Evolutionary conservation across 192 early-diverging fungal species (phyloP), one percentile per base, ranked within the genome.

Genomic region (Paraglomus occultum): DNA sequence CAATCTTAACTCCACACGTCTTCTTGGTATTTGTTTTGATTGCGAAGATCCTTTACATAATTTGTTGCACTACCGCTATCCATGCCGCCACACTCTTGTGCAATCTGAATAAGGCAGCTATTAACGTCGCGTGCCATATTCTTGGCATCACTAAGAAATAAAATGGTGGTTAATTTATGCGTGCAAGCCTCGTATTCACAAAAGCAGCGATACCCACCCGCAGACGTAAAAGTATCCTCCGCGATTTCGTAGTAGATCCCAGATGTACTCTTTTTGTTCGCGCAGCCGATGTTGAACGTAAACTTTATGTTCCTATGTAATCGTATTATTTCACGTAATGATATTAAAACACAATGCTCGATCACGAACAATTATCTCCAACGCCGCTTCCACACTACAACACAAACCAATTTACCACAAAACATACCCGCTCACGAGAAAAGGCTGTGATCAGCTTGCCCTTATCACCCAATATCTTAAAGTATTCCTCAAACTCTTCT

Each of bases 51-150:
- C 65, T 95, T 94, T 43, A 97, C 81, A 87, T 90, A 99, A 48
- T 77, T 81, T 58, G 82, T 80, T 0, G 92, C 93, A 60, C 78
- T 78, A 20, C 87, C 84, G 59, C 89, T 88, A 2, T 83, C 74
- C 75, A 88, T 76, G 8, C 80, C 89, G 7, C 92, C 94, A 51
- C 79, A 76, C 6, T 73, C 67, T 67, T 79, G 75, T 2, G 95
- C 92, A 76, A 96, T 86, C 67, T 79, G 73, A 14, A 85, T 77
- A 60, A 97, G 77, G 6, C 78, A 79, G 20, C 77, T 60, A 55
- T 91, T 76, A 8, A 99, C 97, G 70, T 97, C 95, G 54, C 86
- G 85, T 18, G 97, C 97, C 97, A 99, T 99, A 72, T 85, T 80
- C 83, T 95, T 97, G 54, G 95, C 97, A 75, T 99, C 97, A 71